Evolutionary conservation across 345 rosid genomes (phyloP), one percentile per base, ranked within the genome.

Genomic region (Erysimum cheiranthoides): DNA sequence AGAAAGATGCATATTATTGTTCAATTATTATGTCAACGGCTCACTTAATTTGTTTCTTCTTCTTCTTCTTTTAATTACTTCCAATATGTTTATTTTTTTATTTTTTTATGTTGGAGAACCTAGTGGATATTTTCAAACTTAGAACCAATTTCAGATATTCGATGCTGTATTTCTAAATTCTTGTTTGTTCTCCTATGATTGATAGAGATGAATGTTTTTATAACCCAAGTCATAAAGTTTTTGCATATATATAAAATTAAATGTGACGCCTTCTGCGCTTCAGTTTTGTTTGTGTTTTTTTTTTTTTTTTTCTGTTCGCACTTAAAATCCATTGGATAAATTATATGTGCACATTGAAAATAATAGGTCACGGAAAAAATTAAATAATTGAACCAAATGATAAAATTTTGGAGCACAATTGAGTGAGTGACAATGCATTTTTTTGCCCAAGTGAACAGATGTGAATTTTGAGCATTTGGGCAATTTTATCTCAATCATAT

Each of bases 1-100:
- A 66, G 72, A 35, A 38, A 47, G 2, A 57, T 74, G 78, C 78
- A 35, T 58, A 66, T 74, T 61, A 74, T 74, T 74, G 73, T 36
- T 57, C 59, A 74, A 74, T 74, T 47, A 74, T 74, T 74, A 57
- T 66, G 73, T 66, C 21, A 74, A 57, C 60, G 58, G 11, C 21
- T 27, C 64, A 27, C 45, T 54, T 35, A 31, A 43, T 54, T 39
- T 8, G 42, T 38, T 62, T 40, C 21, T 39, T 36, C 21, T 21
- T 50, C 25, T 21, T 21, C 25, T 21, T 21, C 25, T 21, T 21
- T 21, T 21, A 21, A 21, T 7, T 70, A 10, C 13, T 46, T 21
- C 0, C 21, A 11, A 11, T 8, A 8, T 6, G 43, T 9, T 47
- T 8, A 10, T n/a, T 30, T 31, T 3, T 46, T 5, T 21, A n/a